Evolutionary conservation across 1,139 yeast genomes (phyloP).

Genomic region (Magnusiomyces paraingens): DNA sequence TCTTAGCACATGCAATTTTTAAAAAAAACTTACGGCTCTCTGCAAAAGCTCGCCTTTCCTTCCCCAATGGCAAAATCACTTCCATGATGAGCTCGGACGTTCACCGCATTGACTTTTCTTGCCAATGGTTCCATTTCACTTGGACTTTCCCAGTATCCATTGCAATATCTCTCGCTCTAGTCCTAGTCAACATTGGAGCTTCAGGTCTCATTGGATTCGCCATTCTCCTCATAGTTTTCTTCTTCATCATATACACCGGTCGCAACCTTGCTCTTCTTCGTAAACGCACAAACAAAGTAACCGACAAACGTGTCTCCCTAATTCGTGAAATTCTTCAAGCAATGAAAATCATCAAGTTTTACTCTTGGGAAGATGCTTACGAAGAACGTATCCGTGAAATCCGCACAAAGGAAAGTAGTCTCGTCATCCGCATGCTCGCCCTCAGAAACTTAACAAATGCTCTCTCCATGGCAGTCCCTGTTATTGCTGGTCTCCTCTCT

Average conservation of each 20-base stretch:
- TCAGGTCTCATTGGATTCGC: constrained; percentile 63
- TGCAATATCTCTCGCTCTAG: constrained; percentile 48
- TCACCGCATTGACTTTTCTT: constrained; percentile 70
- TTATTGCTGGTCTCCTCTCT: constrained; percentile 62
- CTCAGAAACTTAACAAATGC: constrained; percentile 50
- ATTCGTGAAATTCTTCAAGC: constrained; percentile 60
- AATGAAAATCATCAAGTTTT: constrained; percentile 61
- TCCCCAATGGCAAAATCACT: constrained; percentile 61
- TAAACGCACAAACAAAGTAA: constrained; percentile 40
- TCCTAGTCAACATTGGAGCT: constrained; percentile 64
- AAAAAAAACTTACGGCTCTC: constrained; percentile 61
- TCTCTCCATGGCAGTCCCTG: constrained; percentile 55
- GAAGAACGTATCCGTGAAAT: constrained; percentile 40
- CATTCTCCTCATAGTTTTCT: constrained; percentile 36
- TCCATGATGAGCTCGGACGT: constrained; percentile 73
- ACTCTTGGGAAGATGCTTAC: constrained; percentile 67
- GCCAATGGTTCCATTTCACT: constrained; percentile 60
- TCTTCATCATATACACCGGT: background rate
- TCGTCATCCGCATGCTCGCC: constrained; percentile 29
- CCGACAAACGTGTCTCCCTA: constrained; percentile 54
- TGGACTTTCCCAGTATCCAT: constrained; percentile 57
- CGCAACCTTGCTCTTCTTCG: constrained; percentile 31
- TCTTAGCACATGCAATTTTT: constrained; percentile 58
- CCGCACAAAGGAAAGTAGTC: constrained; percentile 40
- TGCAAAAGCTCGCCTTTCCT: constrained; percentile 50